phyloP scores from a whole-genome alignment of 2,329 filamentous ascomycete species.

The Pleomassaria siparia region DNA sequence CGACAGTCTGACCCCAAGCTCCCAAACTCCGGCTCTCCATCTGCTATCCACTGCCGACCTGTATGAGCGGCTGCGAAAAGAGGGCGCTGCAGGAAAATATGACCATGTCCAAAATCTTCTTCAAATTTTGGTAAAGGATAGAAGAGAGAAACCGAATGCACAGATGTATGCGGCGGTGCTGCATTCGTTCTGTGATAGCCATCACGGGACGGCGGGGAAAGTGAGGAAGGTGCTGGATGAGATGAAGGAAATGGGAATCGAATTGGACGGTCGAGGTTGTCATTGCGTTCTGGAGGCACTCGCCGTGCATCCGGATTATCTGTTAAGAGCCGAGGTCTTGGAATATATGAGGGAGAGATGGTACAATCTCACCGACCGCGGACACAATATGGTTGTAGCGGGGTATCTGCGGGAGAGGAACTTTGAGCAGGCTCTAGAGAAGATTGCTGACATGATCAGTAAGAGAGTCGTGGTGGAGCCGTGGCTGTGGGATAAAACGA shows the following conservation, averaged over 20 bases:
- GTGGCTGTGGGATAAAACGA: conserved; percentile 79
- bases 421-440: conserved; percentile 75
- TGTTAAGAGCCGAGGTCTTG: conserved; percentile 71
- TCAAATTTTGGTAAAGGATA: conserved; percentile 59
- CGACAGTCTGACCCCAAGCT: not conserved
- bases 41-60: conserved; percentile 29
- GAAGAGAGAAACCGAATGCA: conserved; percentile 57
- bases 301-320: conserved; percentile 82
- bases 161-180: conserved; percentile 75
- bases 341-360: conserved; percentile 73
- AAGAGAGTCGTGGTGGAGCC: conserved; percentile 58
- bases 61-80: conserved; percentile 32
- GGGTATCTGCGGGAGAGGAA: conserved; percentile 80
- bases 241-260: conserved; percentile 64
- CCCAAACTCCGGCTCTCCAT: conserved; percentile 14
- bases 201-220: conserved; percentile 65
- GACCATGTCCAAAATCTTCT: conserved; percentile 49
- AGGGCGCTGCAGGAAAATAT: conserved; percentile 27
- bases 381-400: conserved; percentile 67
- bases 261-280: conserved; percentile 67
- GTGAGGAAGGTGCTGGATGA: conserved; percentile 69
- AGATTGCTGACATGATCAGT: conserved; percentile 66
- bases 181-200: conserved; percentile 65
- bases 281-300: conserved; percentile 72
- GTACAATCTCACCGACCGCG: conserved; percentile 63